Conservation (phyloP, 768 basidiomycete genomes). For the Agaricus blazei region DNA sequence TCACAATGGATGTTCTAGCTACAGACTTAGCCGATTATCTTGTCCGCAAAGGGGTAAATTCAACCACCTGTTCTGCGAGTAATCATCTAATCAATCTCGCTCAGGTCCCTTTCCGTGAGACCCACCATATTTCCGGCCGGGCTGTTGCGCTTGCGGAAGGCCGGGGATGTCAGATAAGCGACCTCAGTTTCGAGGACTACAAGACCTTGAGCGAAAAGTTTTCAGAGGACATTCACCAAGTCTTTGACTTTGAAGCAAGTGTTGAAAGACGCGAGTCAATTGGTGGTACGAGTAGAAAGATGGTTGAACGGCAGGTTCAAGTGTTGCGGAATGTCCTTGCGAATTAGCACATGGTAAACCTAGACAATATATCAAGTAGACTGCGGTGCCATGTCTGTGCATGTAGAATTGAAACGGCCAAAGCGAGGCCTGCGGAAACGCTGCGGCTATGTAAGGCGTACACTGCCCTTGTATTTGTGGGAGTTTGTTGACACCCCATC, state of each 20-base stretch:
- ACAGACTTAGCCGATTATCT: slow-evolving; percentile 99
- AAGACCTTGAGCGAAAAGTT: slow-evolving; percentile 73
- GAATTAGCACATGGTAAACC: slow-evolving; percentile 15
- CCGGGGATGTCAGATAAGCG: slow-evolving; percentile 72
- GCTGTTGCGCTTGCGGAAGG: slow-evolving; percentile 94
- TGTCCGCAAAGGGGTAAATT: slow-evolving; percentile 90
- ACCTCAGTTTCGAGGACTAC: slow-evolving; percentile 77
- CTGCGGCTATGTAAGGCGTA: no score
- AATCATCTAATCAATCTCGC: background rate
- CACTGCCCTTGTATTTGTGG: no score
- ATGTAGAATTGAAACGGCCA: no score
- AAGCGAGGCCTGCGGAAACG: no score
- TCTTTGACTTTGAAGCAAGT: slow-evolving; percentile 95
- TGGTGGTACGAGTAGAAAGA: slow-evolving; percentile 83
- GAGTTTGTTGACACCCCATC: no score
- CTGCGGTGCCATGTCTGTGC: no score
- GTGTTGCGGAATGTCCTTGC: slow-evolving; percentile 60
- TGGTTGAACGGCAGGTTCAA: slow-evolving; percentile 81
- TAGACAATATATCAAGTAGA: background rate
- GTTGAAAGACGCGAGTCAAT: slow-evolving; percentile 91
- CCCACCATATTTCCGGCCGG: slow-evolving; percentile 95
- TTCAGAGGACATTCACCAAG: slow-evolving; percentile 68
- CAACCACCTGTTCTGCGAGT: background rate
- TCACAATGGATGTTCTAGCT: slow-evolving; percentile 97
- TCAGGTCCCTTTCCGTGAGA: slow-evolving; percentile 97